These are phyloP conservation scores for Gomphus bonarii DNA, from an alignment of 1,284 basidiomycete genomes.

Conservation along the genomic window DNA sequence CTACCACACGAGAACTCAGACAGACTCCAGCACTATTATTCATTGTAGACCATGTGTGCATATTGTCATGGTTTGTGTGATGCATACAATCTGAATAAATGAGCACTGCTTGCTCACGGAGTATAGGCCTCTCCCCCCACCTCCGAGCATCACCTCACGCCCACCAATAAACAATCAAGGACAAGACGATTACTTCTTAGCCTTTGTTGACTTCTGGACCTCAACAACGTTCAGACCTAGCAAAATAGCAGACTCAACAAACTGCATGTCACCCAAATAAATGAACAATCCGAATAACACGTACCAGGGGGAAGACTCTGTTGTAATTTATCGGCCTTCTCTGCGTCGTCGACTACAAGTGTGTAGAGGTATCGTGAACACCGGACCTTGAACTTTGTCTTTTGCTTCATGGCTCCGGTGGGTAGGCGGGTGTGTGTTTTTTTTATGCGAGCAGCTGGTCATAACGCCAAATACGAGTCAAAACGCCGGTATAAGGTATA, in stretches of 20 bases:
- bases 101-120: neutral
- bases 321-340: conserved; percentile 98
- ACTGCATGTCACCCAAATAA: neutral
- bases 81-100: conserved; percentile 1
- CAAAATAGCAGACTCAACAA: neutral
- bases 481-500: neutral
- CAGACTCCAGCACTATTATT: neutral
- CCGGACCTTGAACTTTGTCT: conserved; percentile 99
- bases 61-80: neutral
- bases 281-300: conserved; percentile 20
- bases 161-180: neutral
- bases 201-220: conserved; percentile 54
- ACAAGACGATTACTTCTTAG: conserved; percentile 41
- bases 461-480: neutral
- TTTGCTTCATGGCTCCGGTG: conserved; percentile 51
- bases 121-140: neutral
- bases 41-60: neutral
- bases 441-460: conserved; percentile 89
- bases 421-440: conserved; percentile 67
- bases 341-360: conserved; percentile 87
- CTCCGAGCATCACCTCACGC: neutral
- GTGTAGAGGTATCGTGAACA: conserved; percentile 98
- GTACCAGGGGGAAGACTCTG: conserved; percentile 91
- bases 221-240: conserved; percentile 56
- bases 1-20: too few species aligned